phyloP scores from a whole-genome alignment of 768 basidiomycete species.

The Lactifluus hygrophoroides region DNA sequence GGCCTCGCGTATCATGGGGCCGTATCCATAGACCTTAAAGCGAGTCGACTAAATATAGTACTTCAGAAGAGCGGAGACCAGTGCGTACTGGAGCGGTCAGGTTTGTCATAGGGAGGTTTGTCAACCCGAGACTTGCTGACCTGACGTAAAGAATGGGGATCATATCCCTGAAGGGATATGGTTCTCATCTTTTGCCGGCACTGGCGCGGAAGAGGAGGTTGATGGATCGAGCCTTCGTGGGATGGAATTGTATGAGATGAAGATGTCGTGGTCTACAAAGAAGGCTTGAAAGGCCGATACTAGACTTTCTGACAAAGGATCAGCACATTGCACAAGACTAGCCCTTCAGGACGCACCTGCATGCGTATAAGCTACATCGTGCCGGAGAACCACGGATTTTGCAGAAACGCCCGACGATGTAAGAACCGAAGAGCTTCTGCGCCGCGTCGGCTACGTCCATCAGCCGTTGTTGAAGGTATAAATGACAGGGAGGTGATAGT shows the following conservation, averaged over 20 bases:
- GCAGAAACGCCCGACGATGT: conserved; percentile 21
- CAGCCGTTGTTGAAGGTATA: conserved; percentile 75
- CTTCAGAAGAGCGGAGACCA: conserved; percentile 22
- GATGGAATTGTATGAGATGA: conserved; percentile 30
- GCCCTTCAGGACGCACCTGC: conserved; percentile 34
- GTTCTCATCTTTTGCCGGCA: background rate
- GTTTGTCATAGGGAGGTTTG: conserved; percentile 83
- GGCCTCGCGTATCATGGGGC: conserved; percentile 43
- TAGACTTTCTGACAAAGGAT: conserved; percentile 28
- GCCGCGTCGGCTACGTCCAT: conserved; percentile 51
- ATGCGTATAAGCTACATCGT: conserved; percentile 75
- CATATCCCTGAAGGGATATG: background rate
- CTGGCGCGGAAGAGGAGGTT: background rate
- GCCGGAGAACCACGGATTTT: conserved; percentile 46
- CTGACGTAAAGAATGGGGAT: conserved; percentile 51
- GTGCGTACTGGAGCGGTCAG: conserved; percentile 45
- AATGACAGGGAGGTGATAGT: conserved; percentile 78
- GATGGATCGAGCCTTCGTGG: conserved; percentile 21
- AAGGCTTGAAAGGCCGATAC: conserved; percentile 24
- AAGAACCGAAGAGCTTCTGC: conserved; percentile 31
- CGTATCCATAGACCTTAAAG: conserved; percentile 65
- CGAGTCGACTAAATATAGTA: background rate
- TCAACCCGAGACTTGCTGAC: conserved; percentile 66
- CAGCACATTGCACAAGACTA: background rate
- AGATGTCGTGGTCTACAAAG: conserved; percentile 6